Percentiles rank a stretch among this genome's conserved stretches.
phyloP scores from a whole-genome alignment of 2,329 filamentous ascomycete genomes.

The Aspergillus alliaceus region DNA sequence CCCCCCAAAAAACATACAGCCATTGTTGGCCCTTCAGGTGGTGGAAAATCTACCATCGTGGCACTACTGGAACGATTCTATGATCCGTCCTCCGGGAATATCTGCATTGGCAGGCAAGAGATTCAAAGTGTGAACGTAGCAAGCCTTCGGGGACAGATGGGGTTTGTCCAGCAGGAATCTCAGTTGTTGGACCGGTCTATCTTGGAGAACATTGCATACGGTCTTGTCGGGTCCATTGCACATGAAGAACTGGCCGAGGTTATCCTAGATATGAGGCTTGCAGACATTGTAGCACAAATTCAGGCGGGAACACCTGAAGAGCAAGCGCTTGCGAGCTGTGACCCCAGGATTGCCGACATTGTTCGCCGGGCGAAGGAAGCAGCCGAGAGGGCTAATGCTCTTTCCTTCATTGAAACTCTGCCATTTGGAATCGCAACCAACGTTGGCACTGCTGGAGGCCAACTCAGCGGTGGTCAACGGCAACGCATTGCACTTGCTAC shows the following conservation, averaged over 20 bases:
- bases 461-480: slow-evolving; percentile 68
- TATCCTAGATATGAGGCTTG: slow-evolving; percentile 27
- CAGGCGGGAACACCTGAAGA: slow-evolving; percentile 23
- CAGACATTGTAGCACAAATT: slow-evolving; percentile 26
- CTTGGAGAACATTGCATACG: slow-evolving; percentile 55
- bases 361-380: slow-evolving; percentile 29
- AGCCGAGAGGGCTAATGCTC: slow-evolving; percentile 27
- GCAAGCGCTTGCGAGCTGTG: slow-evolving; percentile 22
- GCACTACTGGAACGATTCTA: slow-evolving; percentile 40
- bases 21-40: slow-evolving; percentile 53
- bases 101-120: slow-evolving; percentile 31
- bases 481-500: slow-evolving; percentile 88
- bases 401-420: slow-evolving; percentile 27
- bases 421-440: slow-evolving; percentile 25
- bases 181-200: slow-evolving; percentile 53
- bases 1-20: slow-evolving; percentile 40
- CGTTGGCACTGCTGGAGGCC: slow-evolving; percentile 37
- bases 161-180: slow-evolving; percentile 53
- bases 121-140: slow-evolving; percentile 34
- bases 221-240: slow-evolving; percentile 38
- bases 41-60: slow-evolving; percentile 53
- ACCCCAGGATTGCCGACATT: slow-evolving; percentile 27
- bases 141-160: slow-evolving; percentile 34
- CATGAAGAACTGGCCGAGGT: slow-evolving; percentile 26
- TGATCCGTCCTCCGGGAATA: slow-evolving; percentile 31